Base-by-base conservation (phyloP, 176 grass and related monocot genomes). In the Themeda triandra region DNA sequence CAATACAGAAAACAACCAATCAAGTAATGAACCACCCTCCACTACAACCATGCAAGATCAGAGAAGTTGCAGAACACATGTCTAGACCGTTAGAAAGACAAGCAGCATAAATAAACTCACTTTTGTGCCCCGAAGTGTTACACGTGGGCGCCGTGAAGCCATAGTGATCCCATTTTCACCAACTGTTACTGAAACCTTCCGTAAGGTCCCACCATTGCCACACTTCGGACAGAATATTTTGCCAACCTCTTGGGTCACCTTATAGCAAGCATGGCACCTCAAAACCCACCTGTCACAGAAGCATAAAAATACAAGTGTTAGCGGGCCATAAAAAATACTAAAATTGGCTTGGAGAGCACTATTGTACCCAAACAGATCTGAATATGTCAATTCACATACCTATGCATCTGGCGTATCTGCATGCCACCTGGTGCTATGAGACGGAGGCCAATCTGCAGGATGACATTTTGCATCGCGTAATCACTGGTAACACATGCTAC, bases 401-500 rank as follows among this genome's bases (percentile, higher is more conserved):
- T 92, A 59, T 99, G 93, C 75, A 99, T 82, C 53, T 94, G 86
- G 4, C 91, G 88, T 44, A 96, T 94, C 73, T 99, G 97, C 97
- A 99, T 99, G 58, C 97, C 97, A 63, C 93, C 93, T 77, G 93
- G 90, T 35, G 97, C 97, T 72, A 96, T 85, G 35, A 99, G 84
- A 36, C 93, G 91, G 10, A 99, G 90, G 66, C 97, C 97, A 85
- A 99, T 96, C 81, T 96, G 97, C 60, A 99, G 71, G 66, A 99
- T 85, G 87, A 99, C 97, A 82, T 99, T 99, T 84, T 99, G 96
- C 96, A 99, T 99, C 40, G 96, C 96, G 73, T 92, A 99, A 35
- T 99, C 96, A 80, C 91, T 89, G 42, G 96, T 99, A 77, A 94
- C 62, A 72, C 96, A 99, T 3, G 96, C 96, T 37, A 99, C 79